These are phyloP conservation scores for Endotrypanum monterogeii DNA, from an alignment of 208 protist genomes.

Conservation along the genomic window DNA sequence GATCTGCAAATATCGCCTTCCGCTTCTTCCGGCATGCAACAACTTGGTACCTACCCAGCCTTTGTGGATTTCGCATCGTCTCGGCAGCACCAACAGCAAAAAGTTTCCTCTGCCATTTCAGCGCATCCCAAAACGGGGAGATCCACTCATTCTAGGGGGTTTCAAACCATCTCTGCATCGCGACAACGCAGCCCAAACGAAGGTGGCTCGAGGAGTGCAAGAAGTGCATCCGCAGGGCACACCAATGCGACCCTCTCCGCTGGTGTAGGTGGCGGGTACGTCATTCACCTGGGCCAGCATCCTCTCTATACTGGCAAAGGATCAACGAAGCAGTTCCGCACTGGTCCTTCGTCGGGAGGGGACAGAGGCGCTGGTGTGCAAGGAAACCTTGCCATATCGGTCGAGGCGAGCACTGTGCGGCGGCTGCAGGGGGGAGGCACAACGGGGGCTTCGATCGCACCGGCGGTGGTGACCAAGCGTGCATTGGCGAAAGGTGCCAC, in stretches of 20 bases:
- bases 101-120: not conserved
- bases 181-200: not conserved
- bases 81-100: not conserved
- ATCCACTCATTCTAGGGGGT: not conserved
- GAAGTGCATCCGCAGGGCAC: not conserved
- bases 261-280: not conserved
- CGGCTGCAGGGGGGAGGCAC: not conserved
- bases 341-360: not conserved
- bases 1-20: not conserved
- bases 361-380: not conserved
- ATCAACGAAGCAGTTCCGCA: not conserved
- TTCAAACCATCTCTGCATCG: not conserved
- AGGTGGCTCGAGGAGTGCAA: not conserved
- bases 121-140: not conserved
- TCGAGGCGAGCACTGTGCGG: conserved; percentile 21
- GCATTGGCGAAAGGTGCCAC: not conserved
- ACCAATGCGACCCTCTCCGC: not conserved
- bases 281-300: conserved; percentile 8
- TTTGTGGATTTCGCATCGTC: not conserved
- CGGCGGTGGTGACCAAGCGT: not conserved
- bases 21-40: not conserved
- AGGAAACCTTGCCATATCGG: conserved; percentile 17
- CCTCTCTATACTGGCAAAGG: conserved; percentile 23
- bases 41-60: not conserved
- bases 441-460: not conserved